Evolutionary conservation across 192 early-diverging fungal genomes (phyloP), one percentile per base, ranked within the genome.

Genomic region (Rhizophagus sp.): DNA sequence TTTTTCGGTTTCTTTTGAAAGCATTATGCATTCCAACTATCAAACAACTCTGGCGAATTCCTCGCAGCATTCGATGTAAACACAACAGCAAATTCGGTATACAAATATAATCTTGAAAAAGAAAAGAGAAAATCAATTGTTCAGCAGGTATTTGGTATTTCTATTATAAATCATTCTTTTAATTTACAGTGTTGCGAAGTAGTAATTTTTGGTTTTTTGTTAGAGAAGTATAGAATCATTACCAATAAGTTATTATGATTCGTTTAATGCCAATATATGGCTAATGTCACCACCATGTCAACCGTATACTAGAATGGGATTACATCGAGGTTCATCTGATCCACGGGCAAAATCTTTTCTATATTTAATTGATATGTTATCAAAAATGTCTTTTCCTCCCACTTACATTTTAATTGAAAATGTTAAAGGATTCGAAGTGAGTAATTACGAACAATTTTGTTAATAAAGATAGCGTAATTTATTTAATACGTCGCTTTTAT

Each of bases 41-140:
- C 95, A 8, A 83, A 84, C 12, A 87, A 90, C 66, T 77, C 85
- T 47, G 85, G 88, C 33, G 72, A 90, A 25, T 91, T 99, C 62
- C 81, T 94, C 1, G 92, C 91, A n/a, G 93, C 96, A 2, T 99
- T 97, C 83, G 98, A 99, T 85, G 95, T 99, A 74, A 99, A 98
- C 84, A 89, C 88, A 7, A 91, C 94, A 30, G 96, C 96, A 34
- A 98, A 99, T 87, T 84, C 87, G 1, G 91, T 93, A 34, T 92
- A 93, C 81, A 85, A 78, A 24, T 88, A 91, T 82, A 93, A 93
- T 80, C 89, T 91, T 62, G 84, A 82, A 47, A 86, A 82, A 64
- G 22, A 47, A 8, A 63, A 47, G 22, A 30, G 1, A 63, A 78
- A 83, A 36, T 81, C 80, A 33, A 33, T 84, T 44, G 75, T 81